A percentile compares a stretch with the other conserved stretches of the same genome.
Evolutionary conservation across 805 yeast genomes (phyloP).

Genomic region (Yarrowia osloensis): DNA sequence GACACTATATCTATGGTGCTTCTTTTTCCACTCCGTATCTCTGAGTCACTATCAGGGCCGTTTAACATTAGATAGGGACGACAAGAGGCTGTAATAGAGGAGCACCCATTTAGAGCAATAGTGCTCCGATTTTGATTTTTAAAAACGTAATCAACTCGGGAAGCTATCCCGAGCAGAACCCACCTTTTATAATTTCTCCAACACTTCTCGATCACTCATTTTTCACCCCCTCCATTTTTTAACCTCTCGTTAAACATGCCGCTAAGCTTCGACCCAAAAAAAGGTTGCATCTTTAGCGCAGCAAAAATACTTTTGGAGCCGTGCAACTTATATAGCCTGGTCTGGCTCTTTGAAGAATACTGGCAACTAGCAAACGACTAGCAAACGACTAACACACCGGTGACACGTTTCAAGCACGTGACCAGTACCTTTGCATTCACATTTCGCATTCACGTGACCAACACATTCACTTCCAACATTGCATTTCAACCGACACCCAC

Average conservation of each 20-base stretch:
- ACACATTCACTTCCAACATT: too few relatives aligned
- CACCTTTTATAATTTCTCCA: neutral
- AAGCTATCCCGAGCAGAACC: neutral
- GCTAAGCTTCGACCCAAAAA: neutral
- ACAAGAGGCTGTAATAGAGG: too few relatives aligned
- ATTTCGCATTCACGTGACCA: neutral
- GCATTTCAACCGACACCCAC: too few relatives aligned
- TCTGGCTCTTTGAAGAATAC: neutral
- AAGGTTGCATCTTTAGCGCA: neutral
- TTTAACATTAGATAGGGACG: neutral
- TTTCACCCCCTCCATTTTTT: too few relatives aligned
- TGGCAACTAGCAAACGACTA: too few relatives aligned
- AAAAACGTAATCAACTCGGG: neutral
- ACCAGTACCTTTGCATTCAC: neutral
- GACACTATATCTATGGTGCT: neutral
- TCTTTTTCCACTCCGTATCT: neutral
- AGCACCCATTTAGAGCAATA: neutral
- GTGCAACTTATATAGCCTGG: neutral
- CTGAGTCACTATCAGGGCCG: slow-evolving; percentile 2
- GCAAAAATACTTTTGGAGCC: neutral
- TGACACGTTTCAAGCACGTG: neutral
- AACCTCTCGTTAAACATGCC: neutral
- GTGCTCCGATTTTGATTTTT: neutral
- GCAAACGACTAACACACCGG: neutral
- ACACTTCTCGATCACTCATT: neutral